These are phyloP conservation scores for Sanguinoderma infundibulare DNA, from an alignment of 1,284 basidiomycete genomes.

Conservation along the genomic window DNA sequence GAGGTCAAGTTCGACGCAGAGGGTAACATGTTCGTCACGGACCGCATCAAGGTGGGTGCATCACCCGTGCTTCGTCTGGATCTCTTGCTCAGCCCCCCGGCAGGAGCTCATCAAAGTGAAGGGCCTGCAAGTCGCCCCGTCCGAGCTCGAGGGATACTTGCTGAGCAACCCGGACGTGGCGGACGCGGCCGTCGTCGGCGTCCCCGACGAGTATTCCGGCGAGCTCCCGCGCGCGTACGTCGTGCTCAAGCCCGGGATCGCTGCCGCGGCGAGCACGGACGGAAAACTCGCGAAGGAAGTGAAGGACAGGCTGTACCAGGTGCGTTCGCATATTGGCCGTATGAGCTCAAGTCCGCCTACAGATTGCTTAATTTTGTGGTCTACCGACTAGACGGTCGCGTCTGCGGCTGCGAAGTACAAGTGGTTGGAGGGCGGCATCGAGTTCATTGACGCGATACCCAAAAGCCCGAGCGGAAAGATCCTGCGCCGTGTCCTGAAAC, in stretches of 20 bases:
- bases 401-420: neutral
- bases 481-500: neutral
- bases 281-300: slow-evolving; percentile 5
- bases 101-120: slow-evolving; percentile 38
- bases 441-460: neutral
- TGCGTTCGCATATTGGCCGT: too few relatives aligned
- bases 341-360: neutral
- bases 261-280: slow-evolving; percentile 5
- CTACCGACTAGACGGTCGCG: slow-evolving; percentile 31
- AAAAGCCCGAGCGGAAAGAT: neutral
- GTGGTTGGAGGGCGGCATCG: slow-evolving; percentile 1
- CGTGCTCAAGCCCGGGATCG: slow-evolving; percentile 32
- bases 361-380: too few relatives aligned
- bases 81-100: too few relatives aligned
- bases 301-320: slow-evolving; percentile 4
- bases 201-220: slow-evolving; percentile 51
- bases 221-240: slow-evolving; percentile 50
- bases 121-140: slow-evolving; percentile 41
- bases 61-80: too few relatives aligned
- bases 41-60: slow-evolving; percentile 60
- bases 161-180: slow-evolving; percentile 69
- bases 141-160: slow-evolving; percentile 56
- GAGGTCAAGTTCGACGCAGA: slow-evolving; percentile 61
- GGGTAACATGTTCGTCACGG: slow-evolving; percentile 66
- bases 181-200: slow-evolving; percentile 63